Evolutionary conservation across 768 basidiomycete genomes (phyloP).

Genomic region (Lactifluus volemus): DNA sequence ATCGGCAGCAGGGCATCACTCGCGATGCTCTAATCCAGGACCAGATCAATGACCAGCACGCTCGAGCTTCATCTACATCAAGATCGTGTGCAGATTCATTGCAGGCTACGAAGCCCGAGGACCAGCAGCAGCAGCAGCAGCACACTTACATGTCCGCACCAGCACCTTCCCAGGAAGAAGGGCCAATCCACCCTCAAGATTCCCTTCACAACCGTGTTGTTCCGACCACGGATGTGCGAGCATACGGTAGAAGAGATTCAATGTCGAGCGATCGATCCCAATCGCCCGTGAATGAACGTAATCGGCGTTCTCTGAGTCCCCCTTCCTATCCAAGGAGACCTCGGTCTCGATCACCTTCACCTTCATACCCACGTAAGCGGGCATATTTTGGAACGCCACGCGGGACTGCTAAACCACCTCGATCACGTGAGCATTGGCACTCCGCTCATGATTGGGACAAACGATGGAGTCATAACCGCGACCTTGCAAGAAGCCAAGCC

Average conservation of each 20-base stretch:
- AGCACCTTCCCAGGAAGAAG: background rate
- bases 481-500: background rate
- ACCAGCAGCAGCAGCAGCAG: background rate
- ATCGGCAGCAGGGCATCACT: background rate
- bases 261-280: background rate
- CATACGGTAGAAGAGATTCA: background rate
- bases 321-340: background rate
- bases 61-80: background rate
- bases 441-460: background rate
- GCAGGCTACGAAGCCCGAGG: background rate
- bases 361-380: conserved; percentile 2
- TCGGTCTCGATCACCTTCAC: conserved; percentile 4
- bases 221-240: background rate
- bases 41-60: background rate
- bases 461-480: background rate
- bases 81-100: background rate
- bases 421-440: background rate
- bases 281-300: background rate
- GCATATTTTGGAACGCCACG: background rate
- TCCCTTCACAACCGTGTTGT: background rate
- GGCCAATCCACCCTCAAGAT: background rate
- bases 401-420: background rate
- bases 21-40: background rate
- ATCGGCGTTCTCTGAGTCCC: conserved; percentile 1
- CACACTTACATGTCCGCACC: background rate